Evolutionary conservation across 371 early-diverging fungal genomes (phyloP).

Genomic region (Haplosporangium sp.): DNA sequence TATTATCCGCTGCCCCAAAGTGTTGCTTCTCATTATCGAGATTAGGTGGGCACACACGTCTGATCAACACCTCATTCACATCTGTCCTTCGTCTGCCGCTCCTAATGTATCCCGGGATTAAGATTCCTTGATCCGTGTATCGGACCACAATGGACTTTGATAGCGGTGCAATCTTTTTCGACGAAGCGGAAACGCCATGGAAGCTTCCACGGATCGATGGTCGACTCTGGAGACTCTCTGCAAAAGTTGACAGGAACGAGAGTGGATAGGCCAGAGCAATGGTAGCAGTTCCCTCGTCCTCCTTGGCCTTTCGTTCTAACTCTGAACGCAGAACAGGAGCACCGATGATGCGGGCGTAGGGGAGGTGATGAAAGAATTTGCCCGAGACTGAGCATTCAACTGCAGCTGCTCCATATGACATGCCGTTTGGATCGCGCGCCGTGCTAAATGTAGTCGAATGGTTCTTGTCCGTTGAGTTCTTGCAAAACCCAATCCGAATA

Average conservation of each 20-base stretch:
- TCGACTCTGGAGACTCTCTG: conserved; percentile 49
- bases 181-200: conserved; percentile 5
- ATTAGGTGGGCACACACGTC: conserved; percentile 29
- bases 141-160: conserved; percentile 49
- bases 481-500: conserved; percentile 57
- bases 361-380: conserved; percentile 51
- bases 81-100: conserved; percentile 16
- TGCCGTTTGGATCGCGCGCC: conserved; percentile 38
- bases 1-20: background rate
- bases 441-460: conserved; percentile 32
- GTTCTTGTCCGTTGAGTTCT: conserved; percentile 44
- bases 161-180: conserved; percentile 32
- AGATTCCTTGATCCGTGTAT: conserved; percentile 46
- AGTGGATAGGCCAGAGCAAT: conserved; percentile 30
- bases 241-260: conserved; percentile 32
- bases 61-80: conserved; percentile 26
- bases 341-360: conserved; percentile 33
- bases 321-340: conserved; percentile 25
- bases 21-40: conserved; percentile 22
- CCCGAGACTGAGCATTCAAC: conserved; percentile 62
- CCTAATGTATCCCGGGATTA: conserved; percentile 48
- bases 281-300: conserved; percentile 11
- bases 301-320: conserved; percentile 28
- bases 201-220: conserved; percentile 51
- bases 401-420: conserved; percentile 55